Evolutionary conservation across 2,329 filamentous ascomycete species (phyloP).

Genomic region (Pyrenophora teres): DNA sequence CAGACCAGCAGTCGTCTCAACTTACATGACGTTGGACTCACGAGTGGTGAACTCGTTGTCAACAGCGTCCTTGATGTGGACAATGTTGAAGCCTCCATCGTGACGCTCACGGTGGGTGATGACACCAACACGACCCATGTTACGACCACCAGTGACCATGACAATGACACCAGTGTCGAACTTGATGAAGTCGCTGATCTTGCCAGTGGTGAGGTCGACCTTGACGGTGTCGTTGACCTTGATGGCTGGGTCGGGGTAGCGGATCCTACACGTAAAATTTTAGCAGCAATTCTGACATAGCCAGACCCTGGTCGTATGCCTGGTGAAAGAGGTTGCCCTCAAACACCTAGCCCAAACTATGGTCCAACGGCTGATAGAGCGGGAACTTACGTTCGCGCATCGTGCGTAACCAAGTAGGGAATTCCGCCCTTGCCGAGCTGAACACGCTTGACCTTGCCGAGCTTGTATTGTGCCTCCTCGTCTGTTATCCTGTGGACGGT

Average conservation of each 20-base stretch:
- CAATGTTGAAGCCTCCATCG: slow-evolving; percentile 99
- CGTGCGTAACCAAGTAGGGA: slow-evolving; percentile 99
- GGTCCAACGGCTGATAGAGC: slow-evolving; percentile 99
- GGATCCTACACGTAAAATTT: slow-evolving; percentile 71
- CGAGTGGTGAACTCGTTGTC: slow-evolving; percentile 99
- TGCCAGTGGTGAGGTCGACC: slow-evolving; percentile 95
- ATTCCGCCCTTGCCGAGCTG: slow-evolving; percentile 99
- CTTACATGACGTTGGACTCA: slow-evolving; percentile 92
- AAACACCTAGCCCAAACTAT: slow-evolving; percentile 47
- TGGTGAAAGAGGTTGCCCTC: slow-evolving; percentile 66
- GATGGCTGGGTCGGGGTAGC: slow-evolving; percentile 97
- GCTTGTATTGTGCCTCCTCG: slow-evolving; percentile 99
- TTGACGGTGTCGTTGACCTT: slow-evolving; percentile 99
- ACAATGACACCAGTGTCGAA: slow-evolving; percentile 98
- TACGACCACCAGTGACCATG: slow-evolving; percentile 99
- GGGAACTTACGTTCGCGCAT: slow-evolving; percentile 99
- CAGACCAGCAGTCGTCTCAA: background rate
- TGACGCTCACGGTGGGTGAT: slow-evolving; percentile 99
- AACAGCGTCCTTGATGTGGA: slow-evolving; percentile 99
- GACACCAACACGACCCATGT: slow-evolving; percentile 99
- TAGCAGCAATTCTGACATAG: slow-evolving; percentile 54
- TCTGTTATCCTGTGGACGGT: slow-evolving; percentile 98
- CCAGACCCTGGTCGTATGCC: slow-evolving; percentile 99
- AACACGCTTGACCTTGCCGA: slow-evolving; percentile 99
- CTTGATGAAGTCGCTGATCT: slow-evolving; percentile 97